Base-by-base conservation (phyloP, 73 alveolate species). In the Paramecium pentaurelia region DNA sequence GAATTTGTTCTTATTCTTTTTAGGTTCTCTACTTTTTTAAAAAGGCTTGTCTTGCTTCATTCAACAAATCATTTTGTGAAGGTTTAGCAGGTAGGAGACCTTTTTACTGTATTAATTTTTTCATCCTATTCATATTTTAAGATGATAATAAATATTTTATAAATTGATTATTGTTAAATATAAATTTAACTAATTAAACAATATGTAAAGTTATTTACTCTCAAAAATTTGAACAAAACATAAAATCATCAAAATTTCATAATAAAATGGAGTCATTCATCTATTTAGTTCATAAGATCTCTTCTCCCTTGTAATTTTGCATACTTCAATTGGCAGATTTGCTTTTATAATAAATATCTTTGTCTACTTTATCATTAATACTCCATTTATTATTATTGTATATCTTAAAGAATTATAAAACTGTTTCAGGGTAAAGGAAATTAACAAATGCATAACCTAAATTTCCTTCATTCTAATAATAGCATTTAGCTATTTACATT, bases 401-500 rank as follows among this genome's bases (percentile, higher is more conserved):
- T 40, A 37, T 37, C 36, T 37, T 75, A 75, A 32, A 75, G 37
- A 75, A 75, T 75, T 75, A 8, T n/a, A 75, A 45, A 0, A 75
- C 88, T 37, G 60, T 45, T 75, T 75, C 42, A 12, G 58, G 36
- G 10, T 30, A 37, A 14, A 40, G 42, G n/a, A 75, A 75, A 75
- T 75, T 75, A n/a, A 75, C 88, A 75, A 75, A 75, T 75, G 88
- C 88, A 75, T 75, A 75, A 38, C 88, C 88, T 34, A 75, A 22
- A 75, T 75, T 75, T 5, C 60, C 84, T 37, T 75, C 68, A 14
- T 34, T n/a, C 88, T 40, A 37, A 75, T 34, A 20, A 75, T 30
- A 34, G 58, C n/a, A 22, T 34, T 14, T 16, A 30, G 20, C 25
- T 22, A 32, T 37, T 18, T 75, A 75, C 88, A 22, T 12, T 37